Evolutionary conservation across 2,329 filamentous ascomycete species (phyloP).

Genomic region (Neonectria ditissima): DNA sequence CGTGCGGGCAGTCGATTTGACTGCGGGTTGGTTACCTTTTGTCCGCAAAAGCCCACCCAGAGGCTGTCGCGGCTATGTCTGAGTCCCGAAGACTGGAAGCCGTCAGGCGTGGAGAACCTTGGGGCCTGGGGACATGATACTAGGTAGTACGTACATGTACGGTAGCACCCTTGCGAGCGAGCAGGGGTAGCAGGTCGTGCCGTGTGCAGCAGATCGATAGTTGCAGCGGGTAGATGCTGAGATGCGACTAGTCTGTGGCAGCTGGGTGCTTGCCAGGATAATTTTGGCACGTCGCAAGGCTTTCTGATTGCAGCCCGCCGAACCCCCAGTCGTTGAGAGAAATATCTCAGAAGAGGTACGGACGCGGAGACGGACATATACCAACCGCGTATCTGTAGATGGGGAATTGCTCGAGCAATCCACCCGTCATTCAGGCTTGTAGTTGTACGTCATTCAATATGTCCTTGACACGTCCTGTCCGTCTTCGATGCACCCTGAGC

Average conservation of each 20-base stretch:
- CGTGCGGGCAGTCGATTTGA: not conserved
- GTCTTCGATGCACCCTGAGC: no score
- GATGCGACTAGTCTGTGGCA: slow-evolving; percentile 30
- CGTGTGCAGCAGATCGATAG: slow-evolving; percentile 32
- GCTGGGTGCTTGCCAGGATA: slow-evolving; percentile 13
- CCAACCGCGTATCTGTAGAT: not conserved
- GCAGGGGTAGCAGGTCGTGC: slow-evolving; percentile 11
- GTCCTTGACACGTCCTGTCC: no score
- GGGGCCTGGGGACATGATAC: not conserved
- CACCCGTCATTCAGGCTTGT: not conserved
- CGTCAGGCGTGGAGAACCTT: slow-evolving; percentile 23
- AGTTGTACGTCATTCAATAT: no score
- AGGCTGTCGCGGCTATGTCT: slow-evolving; percentile 18
- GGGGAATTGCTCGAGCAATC: not conserved
- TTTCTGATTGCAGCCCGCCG: not conserved
- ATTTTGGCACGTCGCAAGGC: slow-evolving; percentile 1
- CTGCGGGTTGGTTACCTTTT: slow-evolving; percentile 12
- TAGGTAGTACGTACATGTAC: not conserved
- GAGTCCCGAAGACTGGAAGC: slow-evolving; percentile 11
- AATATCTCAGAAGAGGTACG: no score
- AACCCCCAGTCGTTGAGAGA: not conserved
- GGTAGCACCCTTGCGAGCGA: slow-evolving; percentile 18
- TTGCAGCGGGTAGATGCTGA: slow-evolving; percentile 32
- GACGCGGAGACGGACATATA: not conserved
- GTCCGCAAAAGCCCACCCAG: not conserved